Percentiles rank a stretch among this genome's conserved stretches.
Conservation (phyloP, 208 protist genomes). For the Kentomonas sorsogonicus region DNA sequence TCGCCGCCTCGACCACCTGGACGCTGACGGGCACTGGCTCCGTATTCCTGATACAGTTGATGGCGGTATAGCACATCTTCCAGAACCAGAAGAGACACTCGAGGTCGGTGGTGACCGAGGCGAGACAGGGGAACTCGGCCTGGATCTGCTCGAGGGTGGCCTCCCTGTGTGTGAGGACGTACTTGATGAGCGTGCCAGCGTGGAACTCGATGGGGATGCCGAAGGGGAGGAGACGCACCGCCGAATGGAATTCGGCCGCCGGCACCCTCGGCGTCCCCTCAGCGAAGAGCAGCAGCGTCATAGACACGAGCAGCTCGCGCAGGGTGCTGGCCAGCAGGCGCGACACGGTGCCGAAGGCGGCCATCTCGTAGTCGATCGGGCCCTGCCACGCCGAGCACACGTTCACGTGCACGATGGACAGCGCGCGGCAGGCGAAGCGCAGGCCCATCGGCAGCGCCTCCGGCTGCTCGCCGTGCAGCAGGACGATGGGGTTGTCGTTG, state of each 20-base stretch:
- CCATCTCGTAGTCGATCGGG: conserved; percentile 78
- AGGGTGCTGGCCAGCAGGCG: conserved; percentile 62
- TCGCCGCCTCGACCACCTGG: conserved; percentile 26
- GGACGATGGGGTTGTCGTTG: conserved; percentile 17
- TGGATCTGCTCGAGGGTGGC: conserved; percentile 49
- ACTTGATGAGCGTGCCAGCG: conserved; percentile 70
- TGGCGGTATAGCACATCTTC: conserved; percentile 48
- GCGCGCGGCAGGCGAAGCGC: conserved; percentile 64
- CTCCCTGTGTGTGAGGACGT: conserved; percentile 55
- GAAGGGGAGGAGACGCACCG: conserved; percentile 62
- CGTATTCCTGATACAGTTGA: conserved; percentile 33
- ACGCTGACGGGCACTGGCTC: conserved; percentile 25
- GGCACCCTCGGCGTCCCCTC: conserved; percentile 39
- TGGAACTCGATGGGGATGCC: conserved; percentile 64
- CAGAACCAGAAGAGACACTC: conserved; percentile 81
- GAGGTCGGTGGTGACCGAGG: conserved; percentile 52
- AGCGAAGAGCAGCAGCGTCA: conserved; percentile 53
- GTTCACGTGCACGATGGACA: conserved; percentile 83
- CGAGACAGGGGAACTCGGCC: conserved; percentile 54
- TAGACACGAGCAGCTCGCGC: conserved; percentile 68
- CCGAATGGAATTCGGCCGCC: conserved; percentile 37
- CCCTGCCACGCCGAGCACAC: conserved; percentile 53
- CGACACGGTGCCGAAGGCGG: conserved; percentile 70
- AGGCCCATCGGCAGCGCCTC: conserved; percentile 22
- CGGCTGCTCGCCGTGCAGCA: background rate